A percentile compares a stretch with the other conserved stretches of the same genome.
phyloP scores from a whole-genome alignment of 2,329 filamentous ascomycete genomes.

The Arthrinium phaeospermum region DNA sequence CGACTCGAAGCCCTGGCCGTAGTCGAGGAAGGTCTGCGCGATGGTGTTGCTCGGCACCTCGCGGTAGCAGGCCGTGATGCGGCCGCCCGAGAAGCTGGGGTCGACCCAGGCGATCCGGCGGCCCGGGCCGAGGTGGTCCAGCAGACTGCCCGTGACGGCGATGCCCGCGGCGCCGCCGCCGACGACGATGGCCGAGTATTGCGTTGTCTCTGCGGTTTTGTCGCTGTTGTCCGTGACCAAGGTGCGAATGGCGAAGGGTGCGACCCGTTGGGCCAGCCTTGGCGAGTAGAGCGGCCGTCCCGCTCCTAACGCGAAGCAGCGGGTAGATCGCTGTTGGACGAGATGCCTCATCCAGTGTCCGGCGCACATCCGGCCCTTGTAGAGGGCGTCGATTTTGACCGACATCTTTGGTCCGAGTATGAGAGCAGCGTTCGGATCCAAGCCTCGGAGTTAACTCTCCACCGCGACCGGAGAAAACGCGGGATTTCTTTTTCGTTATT shows the following conservation, averaged over 20 bases:
- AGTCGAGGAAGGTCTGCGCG: constrained; percentile 63
- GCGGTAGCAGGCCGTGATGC: constrained; percentile 59
- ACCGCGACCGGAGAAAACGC: neutral
- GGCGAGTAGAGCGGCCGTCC: too few species aligned
- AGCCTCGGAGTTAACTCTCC: neutral
- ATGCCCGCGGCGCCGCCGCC: neutral
- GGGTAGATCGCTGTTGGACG: neutral
- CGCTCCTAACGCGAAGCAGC: neutral
- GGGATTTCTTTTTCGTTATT: neutral
- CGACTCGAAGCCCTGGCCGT: constrained; percentile 31
- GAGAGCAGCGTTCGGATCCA: neutral
- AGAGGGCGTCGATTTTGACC: neutral
- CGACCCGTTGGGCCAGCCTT: neutral
- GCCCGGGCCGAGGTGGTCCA: neutral
- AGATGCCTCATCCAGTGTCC: neutral
- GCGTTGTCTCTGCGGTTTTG: neutral
- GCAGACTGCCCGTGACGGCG: neutral
- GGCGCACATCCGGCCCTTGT: neutral
- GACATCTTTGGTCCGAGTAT: neutral
- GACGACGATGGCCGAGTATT: neutral
- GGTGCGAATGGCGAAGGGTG: neutral
- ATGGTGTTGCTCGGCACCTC: constrained; percentile 69
- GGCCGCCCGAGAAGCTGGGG: constrained; percentile 57
- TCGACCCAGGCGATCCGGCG: constrained; percentile 57
- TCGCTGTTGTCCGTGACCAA: neutral